Evolutionary conservation across 2,329 filamentous ascomycete genomes (phyloP), one percentile per base, ranked within the genome.

Genomic region (Huntiella abstrusa): DNA sequence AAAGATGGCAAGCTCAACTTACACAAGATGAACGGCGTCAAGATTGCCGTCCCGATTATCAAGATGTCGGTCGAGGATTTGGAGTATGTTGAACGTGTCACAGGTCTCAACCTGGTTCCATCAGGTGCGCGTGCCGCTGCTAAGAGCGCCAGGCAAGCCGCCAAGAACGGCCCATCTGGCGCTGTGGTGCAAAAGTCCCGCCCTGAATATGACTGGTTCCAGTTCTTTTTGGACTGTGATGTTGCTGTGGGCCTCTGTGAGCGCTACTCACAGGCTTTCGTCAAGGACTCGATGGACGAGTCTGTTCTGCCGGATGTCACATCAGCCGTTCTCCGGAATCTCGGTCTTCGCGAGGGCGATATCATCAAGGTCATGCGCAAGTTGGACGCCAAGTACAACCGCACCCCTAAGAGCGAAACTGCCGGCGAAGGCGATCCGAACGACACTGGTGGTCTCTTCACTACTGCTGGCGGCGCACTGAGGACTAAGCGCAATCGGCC

Each of bases 11-110:
- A 96, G 62, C 92, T 98, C 53, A 92, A 98, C 62, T 69, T 98
- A 16, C 91, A 98, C 67, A 98, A 98, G 66, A 73, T 85, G 63
- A 98, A 98, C 58, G 91, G 91, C 34, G 86, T 98, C 55, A 96
- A 96, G 63, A 98, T 98, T 61, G 91, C 91, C 6, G 91, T 98
- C 3, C 91, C 91, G 2, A 76, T 96, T 22, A 69, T 77, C 35
- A 98, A 98, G 60, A 98, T 98, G 91, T 92, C 88, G 1, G 71
- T 86, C 37, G 83, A 88, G 57, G 91, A 98, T 62, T 69, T 98
- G 35, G 88, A 95, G 62, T 96, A 92, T 56, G 88, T 98, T 47
- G 91, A 98, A 62, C 75, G 73, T 50, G 68, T 75, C 12, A 48
- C 49, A 6, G 49, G 49, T 11, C 48, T 50, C 22, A 50, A 50